Evolutionary conservation across 2,329 filamentous ascomycete species (phyloP), one percentile per base, ranked within the genome.

Genomic region (Coccinonectria pachysandricola): DNA sequence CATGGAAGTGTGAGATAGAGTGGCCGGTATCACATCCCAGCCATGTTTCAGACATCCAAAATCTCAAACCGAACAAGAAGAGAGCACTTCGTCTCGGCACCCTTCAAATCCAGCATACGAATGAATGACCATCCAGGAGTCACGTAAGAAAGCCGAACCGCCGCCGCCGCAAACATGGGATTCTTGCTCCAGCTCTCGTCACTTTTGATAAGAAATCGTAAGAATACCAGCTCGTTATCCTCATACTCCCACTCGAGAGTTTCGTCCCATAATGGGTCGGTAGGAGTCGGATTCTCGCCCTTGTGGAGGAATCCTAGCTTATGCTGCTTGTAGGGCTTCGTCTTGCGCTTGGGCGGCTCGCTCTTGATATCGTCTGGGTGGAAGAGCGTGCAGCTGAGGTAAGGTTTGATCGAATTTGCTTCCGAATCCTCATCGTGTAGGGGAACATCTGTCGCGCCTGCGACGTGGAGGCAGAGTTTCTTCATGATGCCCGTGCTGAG

Each of bases 241-340:
- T 76, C 69, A 40, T 70, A 80, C 34, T 75, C 70, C 76, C 76
- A 81, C 42, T 77, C 72, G 7, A 81, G 54, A 9, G 56, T 58
- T 48, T 80, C 73, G 37, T 79, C 65, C 75, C 74, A 81, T 6
- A 81, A 26, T 0, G 76, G 75, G 34, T 79, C 73, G 0, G 62
- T 75, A 0, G 62, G 47, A 0, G 65, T 63, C 3, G 75, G 68
- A 34, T 73, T 75, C 28, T 72, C 68, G 11, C 64, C 68, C 15
- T 56, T 55, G 46, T 75, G 71, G 24, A 77, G 47, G 30, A 75
- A 64, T 1, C 64, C 66, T 0, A 58, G 42, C 34, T 62, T 68
- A 45, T 75, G 72, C 28, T 72, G 70, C 36, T 66, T 70, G 52
- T 79, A 80, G 0, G 60, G 55, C 0, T 49, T 40, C 2, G 75